Evolutionary conservation across 768 basidiomycete genomes (phyloP).

Genomic region (Suillus ampliporus): DNA sequence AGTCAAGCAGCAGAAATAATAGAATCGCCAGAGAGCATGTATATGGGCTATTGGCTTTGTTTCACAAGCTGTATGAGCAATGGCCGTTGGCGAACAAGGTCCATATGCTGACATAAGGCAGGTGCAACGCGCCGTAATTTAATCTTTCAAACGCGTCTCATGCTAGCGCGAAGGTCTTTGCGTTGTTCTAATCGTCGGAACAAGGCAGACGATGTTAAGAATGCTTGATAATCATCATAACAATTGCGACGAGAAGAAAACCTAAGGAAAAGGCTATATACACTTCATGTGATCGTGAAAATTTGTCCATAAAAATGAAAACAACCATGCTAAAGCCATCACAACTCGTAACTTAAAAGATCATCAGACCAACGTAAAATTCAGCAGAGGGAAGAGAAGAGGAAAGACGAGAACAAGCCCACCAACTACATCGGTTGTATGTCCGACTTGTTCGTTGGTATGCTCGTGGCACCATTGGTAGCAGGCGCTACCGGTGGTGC

Average conservation of each 20-base stretch:
- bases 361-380: slow-evolving; percentile 10
- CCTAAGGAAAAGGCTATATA: slow-evolving; percentile 29
- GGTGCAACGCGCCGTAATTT: too few relatives aligned
- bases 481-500: slow-evolving; percentile 23
- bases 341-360: slow-evolving; percentile 4
- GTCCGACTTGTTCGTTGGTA: slow-evolving; percentile 49
- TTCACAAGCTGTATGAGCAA: slow-evolving; percentile 1
- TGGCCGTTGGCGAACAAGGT: not conserved
- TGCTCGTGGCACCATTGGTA: slow-evolving; percentile 48
- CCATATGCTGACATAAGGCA: slow-evolving; percentile 7
- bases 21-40: too few relatives aligned
- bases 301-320: slow-evolving; percentile 32
- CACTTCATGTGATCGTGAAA: slow-evolving; percentile 29
- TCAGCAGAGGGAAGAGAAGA: slow-evolving; percentile 12
- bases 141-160: not conserved
- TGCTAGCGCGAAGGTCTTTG: not conserved
- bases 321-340: slow-evolving; percentile 21
- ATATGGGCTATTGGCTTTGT: too few relatives aligned
- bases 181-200: not conserved
- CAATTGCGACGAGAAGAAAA: slow-evolving; percentile 17
- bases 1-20: too few relatives aligned
- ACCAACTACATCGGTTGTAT: slow-evolving; percentile 42
- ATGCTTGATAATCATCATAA: slow-evolving; percentile 16
- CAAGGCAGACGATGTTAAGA: not conserved
- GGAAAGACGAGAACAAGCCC: not conserved